Evolutionary conservation across 805 yeast genomes (phyloP).

Genomic region (Yarrowia osloensis): DNA sequence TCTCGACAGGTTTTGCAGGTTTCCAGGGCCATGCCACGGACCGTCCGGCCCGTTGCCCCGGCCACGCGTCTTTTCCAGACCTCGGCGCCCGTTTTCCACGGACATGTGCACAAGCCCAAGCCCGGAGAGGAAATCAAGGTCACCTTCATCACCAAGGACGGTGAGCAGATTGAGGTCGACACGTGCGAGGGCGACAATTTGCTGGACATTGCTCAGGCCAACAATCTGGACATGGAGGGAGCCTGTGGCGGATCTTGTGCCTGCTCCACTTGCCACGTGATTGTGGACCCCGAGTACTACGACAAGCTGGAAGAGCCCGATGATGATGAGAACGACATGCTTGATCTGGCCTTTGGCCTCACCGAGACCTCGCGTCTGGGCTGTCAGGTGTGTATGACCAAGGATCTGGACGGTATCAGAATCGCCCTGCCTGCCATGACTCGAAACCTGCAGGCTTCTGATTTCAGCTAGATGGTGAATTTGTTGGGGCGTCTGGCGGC

Average conservation of each 20-base stretch:
- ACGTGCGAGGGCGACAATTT: conserved; percentile 91
- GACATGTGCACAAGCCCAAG: conserved; percentile 85
- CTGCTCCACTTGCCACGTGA: conserved; percentile 95
- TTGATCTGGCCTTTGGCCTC: conserved; percentile 94
- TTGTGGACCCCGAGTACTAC: conserved; percentile 92
- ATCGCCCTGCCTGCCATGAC: conserved; percentile 98
- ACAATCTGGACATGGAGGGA: conserved; percentile 90
- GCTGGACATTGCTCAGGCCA: conserved; percentile 91
- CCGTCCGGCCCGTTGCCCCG: background rate
- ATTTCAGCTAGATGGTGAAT: conserved; percentile 60
- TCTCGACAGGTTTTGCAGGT: background rate
- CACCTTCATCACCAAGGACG: conserved; percentile 91
- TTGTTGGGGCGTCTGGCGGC: no score
- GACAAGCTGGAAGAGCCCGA: conserved; percentile 92
- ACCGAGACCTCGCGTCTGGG: conserved; percentile 97
- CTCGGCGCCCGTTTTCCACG: conserved; percentile 52
- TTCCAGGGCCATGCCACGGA: background rate
- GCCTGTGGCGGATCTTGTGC: conserved; percentile 99
- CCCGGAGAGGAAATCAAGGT: conserved; percentile 90
- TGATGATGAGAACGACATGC: conserved; percentile 98
- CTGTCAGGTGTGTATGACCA: conserved; percentile 87
- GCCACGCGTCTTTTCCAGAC: background rate
- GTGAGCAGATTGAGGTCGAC: conserved; percentile 75
- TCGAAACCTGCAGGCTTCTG: conserved; percentile 80
- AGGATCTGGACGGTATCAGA: conserved; percentile 87